Evolutionary conservation across 805 yeast species (phyloP), one percentile per base, ranked within the genome.

Genomic region (Myxozyma udenii): DNA sequence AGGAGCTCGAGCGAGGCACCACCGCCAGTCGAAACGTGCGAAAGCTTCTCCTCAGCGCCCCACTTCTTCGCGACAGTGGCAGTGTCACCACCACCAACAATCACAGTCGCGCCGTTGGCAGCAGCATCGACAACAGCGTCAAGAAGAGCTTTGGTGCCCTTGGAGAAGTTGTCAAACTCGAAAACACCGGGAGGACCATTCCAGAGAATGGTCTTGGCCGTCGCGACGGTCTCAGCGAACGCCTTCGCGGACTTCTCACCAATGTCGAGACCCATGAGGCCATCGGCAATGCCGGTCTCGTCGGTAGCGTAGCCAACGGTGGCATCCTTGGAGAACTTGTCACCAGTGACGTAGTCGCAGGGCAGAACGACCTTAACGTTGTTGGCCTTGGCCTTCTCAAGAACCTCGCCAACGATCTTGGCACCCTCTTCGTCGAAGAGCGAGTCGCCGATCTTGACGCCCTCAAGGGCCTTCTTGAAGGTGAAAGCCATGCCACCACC

Each of bases 401-500:
- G 77, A 72, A 93, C 82, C 71, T 83, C 77, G 70, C 91, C 93
- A 69, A 90, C 98, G 64, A 88, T 82, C 81, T 89, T 85, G 66
- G 98, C 87, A 72, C 98, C 98, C 61, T 84, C 96, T 67, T 80
- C 84, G 72, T 93, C 98, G 75, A 69, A 93, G 69, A 93, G 78
- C 35, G 98, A 93, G 73, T 84, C 77, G 74, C 98, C 98, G 65
- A 93, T 93, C 48, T 51, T 73, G 76, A 88, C 81, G 71, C 80
- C 78, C 74, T 88, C 86, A 60, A 88, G 69, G 48, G 91, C 85
- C 81, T 93, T 93, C 82, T 87, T 88, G 84, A 93, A 93, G 66
- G 98, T 93, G 85, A 91, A 93, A 58, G 98, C 93, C 98, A 93
- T 93, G 78, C 98, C 98, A 78, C 98, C 98, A 72, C 98, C 98